Evolutionary conservation across 2,329 filamentous ascomycete genomes (phyloP).

Genomic region (Fusarium sp.): DNA sequence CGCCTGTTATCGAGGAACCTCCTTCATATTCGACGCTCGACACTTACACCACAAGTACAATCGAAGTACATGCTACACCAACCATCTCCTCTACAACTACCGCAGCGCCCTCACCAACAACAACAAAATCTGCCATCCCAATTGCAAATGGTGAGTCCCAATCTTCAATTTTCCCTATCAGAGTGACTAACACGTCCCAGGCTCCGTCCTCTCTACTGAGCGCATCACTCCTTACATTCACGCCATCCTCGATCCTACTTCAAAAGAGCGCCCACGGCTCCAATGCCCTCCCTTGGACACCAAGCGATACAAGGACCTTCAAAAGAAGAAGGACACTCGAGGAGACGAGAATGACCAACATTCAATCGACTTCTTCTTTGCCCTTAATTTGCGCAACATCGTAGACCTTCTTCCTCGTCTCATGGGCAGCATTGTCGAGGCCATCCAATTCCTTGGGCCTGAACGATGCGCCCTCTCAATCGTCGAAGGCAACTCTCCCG

Average conservation of each 20-base stretch:
- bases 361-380: constrained; percentile 57
- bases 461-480: constrained; percentile 62
- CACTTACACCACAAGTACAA: constrained; percentile 1
- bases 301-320: constrained; percentile 39
- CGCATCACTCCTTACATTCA: constrained; percentile 41
- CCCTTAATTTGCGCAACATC: constrained; percentile 61
- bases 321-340: background rate
- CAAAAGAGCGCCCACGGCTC: constrained; percentile 38
- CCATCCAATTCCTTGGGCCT: constrained; percentile 60
- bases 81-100: background rate
- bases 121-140: background rate
- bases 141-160: constrained; percentile 2
- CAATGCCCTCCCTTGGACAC: constrained; percentile 41
- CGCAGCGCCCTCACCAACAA: background rate
- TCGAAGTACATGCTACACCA: background rate
- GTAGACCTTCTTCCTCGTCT: constrained; percentile 58
- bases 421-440: constrained; percentile 61
- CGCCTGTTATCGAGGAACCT: background rate
- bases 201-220: constrained; percentile 38
- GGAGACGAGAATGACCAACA: background rate
- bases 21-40: constrained; percentile 1
- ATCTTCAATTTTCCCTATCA: rapidly evolving
- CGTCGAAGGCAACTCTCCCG: constrained; percentile 63
- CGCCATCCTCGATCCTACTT: constrained; percentile 44
- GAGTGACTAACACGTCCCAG: constrained; percentile 40